Evolutionary conservation across 2,329 filamentous ascomycete species (phyloP), one percentile per base, ranked within the genome.

Genomic region (Chaetomiaceae sp.): DNA sequence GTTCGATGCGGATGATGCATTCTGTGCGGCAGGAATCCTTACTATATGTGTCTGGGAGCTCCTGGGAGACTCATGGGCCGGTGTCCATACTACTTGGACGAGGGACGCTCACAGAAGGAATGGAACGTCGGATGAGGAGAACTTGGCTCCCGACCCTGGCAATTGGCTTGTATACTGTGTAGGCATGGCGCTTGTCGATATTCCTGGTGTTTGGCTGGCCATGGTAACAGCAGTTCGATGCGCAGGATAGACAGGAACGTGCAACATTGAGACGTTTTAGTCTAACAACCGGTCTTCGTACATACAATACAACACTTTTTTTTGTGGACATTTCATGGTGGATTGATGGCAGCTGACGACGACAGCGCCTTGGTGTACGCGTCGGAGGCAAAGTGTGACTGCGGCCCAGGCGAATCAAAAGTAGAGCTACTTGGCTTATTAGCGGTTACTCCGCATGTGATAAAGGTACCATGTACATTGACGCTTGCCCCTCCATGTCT

Each of bases 271-370:
- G 27, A 16, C 10, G 8, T 8, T 21, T 18, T 47, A 42, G 29
- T n/a, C n/a, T n/a, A n/a, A n/a, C n/a, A n/a, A n/a, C n/a, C n/a
- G n/a, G n/a, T n/a, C n/a, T n/a, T n/a, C n/a, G n/a, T n/a, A n/a
- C n/a, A n/a, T n/a, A n/a, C n/a, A n/a, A n/a, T n/a, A n/a, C n/a
- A n/a, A n/a, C n/a, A n/a, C n/a, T n/a, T n/a, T n/a, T n/a, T n/a
- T n/a, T n/a, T n/a, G 33, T 51, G 6, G n/a, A 9, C 34, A 9
- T 32, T 27, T 25, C 40, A 25, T 37, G 34, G 20, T 37, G 16
- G n/a, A 5, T 18, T 43, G 40, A 41, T 56, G 43, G 49, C 48
- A 56, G 51, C 48, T 58, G 58, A 60, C 56, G 58, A 60, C 58
- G 56, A 56, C 53, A 42, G 20, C 11, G 38, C 21, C 14, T 43